phyloP scores from a whole-genome alignment of 176 grass and related monocot genomes.

The Juncus inflexus region DNA sequence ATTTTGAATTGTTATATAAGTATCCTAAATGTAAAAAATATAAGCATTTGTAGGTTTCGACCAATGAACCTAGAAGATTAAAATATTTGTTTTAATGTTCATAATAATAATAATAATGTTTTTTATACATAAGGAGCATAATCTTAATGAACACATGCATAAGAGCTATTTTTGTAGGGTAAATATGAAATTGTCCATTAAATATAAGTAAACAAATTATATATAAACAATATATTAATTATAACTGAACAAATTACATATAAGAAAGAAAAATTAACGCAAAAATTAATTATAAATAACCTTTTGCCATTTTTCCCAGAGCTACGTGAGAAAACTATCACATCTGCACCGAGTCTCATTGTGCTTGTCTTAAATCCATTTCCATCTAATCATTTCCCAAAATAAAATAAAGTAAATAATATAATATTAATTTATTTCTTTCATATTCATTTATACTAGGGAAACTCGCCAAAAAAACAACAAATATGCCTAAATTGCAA shows the following conservation, averaged over 20 bases:
- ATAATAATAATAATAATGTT: too few species aligned
- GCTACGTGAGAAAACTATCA: constrained; percentile 87
- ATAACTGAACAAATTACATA: constrained; percentile 1
- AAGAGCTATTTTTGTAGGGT: neutral
- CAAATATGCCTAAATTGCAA: too few species aligned
- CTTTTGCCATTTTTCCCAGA: constrained; percentile 57
- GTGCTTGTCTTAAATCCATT: constrained; percentile 99
- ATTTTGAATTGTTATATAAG: too few species aligned
- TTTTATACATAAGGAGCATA: too few species aligned
- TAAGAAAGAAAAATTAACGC: constrained; percentile 30
- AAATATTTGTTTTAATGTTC: too few species aligned
- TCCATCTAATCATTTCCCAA: constrained; percentile 50
- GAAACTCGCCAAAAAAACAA: too few species aligned
- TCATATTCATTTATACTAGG: neutral
- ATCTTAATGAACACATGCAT: too few species aligned
- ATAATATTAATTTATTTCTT: constrained; percentile 16
- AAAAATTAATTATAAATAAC: neutral
- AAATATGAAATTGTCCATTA: neutral
- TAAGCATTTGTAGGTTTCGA: too few species aligned
- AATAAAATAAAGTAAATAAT: constrained; percentile 31
- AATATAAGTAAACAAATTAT: neutral
- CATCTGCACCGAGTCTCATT: constrained; percentile 97
- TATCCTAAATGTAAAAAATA: too few species aligned
- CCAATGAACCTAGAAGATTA: too few species aligned
- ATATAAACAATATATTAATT: too few species aligned